A percentile compares a stretch with the other conserved stretches of the same genome.
Conservation (phyloP, 2,329 filamentous ascomycete species). For the Botryotinia narcissicola region DNA sequence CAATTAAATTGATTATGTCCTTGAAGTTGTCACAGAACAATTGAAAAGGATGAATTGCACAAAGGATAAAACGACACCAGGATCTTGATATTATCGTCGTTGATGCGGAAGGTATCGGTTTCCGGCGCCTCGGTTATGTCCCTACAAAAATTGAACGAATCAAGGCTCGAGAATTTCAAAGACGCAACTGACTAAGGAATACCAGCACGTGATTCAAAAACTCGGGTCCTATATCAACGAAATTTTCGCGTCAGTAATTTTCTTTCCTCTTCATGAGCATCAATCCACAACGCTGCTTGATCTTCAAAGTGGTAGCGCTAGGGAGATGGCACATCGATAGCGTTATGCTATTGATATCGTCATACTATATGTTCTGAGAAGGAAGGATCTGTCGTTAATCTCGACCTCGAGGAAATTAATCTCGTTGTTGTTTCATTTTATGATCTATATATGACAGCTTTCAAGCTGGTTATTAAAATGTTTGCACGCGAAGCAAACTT, state of each 20-base stretch:
- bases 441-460: constrained; percentile 38
- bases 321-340: constrained; percentile 30
- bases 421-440: constrained; percentile 43
- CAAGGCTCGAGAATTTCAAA: constrained; percentile 25
- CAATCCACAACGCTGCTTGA: constrained; percentile 37
- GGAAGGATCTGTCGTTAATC: constrained; percentile 43
- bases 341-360: constrained; percentile 38
- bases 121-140: constrained; percentile 26
- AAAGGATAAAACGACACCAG: constrained; percentile 6
- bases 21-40: constrained; percentile 5
- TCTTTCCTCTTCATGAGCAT: constrained; percentile 36
- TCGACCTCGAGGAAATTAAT: constrained; percentile 40
- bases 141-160: constrained; percentile 22
- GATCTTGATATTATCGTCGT: constrained; percentile 31
- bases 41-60: constrained; percentile 14
- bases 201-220: constrained; percentile 17
- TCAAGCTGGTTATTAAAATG: background rate
- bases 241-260: constrained; percentile 22
- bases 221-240: constrained; percentile 16
- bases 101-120: constrained; percentile 29
- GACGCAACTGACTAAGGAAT: background rate
- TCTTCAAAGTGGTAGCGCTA: constrained; percentile 33
- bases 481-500: background rate
- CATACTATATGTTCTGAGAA: constrained; percentile 38
- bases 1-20: constrained; percentile 29